Percentiles rank a stretch among this genome's conserved stretches.
These are phyloP conservation scores for Helicostylum pulchrum DNA, from an alignment of 192 early-diverging fungal genomes.

Conservation along the genomic window DNA sequence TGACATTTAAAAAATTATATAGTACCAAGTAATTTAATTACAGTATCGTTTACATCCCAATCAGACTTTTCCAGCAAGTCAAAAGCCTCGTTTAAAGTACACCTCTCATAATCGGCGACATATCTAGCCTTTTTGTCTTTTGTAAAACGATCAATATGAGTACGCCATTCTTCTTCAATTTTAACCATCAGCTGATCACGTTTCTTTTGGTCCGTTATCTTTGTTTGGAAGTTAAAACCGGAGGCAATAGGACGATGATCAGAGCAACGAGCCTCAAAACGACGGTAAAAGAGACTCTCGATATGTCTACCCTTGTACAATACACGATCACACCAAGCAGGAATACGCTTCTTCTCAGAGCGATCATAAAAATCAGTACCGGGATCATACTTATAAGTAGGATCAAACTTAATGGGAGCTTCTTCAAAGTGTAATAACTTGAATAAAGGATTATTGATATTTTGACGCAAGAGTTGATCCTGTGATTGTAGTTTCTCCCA, in stretches of 20 bases:
- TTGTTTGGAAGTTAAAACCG: conserved; percentile 60
- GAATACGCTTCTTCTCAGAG: conserved; percentile 89
- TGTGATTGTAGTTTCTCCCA: conserved; percentile 54
- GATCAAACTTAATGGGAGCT: conserved; percentile 75
- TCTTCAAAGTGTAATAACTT: conserved; percentile 77
- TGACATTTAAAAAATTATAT: too few species aligned
- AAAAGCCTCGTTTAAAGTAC: conserved; percentile 13
- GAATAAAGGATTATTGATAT: conserved; percentile 61
- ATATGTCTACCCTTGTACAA: conserved; percentile 53
- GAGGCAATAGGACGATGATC: conserved; percentile 87
- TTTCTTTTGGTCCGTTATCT: conserved; percentile 53
- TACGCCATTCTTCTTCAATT: conserved; percentile 45
- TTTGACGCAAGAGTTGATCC: conserved; percentile 61
- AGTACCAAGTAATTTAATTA: neutral
- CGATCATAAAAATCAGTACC: conserved; percentile 84
- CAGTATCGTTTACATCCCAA: conserved; percentile 22
- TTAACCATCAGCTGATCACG: conserved; percentile 43
- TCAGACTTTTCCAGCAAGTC: conserved; percentile 4
- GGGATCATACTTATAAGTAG: conserved; percentile 97
- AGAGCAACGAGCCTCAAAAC: conserved; percentile 67
- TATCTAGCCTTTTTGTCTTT: conserved; percentile 24
- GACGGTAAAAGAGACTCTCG: conserved; percentile 52
- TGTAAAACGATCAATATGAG: conserved; percentile 32
- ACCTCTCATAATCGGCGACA: conserved; percentile 20
- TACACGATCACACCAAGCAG: conserved; percentile 96